Evolutionary conservation across 371 early-diverging fungal genomes (phyloP).

Genomic region (Cokeromyces recurvatus): DNA sequence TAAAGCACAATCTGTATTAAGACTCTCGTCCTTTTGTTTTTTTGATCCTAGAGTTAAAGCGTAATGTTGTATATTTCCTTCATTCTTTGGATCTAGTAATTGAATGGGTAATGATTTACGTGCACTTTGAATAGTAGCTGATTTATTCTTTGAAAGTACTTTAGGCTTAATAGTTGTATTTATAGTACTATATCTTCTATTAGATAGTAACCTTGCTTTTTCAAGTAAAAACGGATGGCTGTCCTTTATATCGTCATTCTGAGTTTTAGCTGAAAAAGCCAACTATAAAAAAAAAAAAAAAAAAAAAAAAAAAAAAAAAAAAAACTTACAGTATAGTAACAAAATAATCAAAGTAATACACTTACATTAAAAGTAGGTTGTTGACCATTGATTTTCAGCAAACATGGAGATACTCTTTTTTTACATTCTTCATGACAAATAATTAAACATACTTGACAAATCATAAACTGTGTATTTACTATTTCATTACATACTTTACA

Average conservation of each 20-base stretch:
- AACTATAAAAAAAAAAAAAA: slow-evolving; percentile 1
- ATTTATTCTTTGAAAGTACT: no score
- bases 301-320: no score
- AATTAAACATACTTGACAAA: slow-evolving; percentile 43
- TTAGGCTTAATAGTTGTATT: no score
- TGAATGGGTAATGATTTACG: slow-evolving; percentile 14
- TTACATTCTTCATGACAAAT: slow-evolving; percentile 42
- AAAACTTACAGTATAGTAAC: no score
- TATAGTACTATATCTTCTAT: no score
- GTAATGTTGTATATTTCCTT: slow-evolving; percentile 34
- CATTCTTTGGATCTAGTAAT: slow-evolving; percentile 21
- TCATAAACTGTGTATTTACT: slow-evolving; percentile 22
- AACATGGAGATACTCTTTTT: slow-evolving; percentile 39
- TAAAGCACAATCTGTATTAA: slow-evolving; percentile 35
- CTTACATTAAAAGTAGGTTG: slow-evolving; percentile 47
- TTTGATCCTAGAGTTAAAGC: slow-evolving; percentile 33
- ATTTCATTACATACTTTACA: slow-evolving; percentile 41
- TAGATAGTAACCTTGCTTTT: no score
- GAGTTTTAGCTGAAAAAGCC: slow-evolving; percentile 21
- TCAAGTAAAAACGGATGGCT: no score
- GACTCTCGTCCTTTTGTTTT: slow-evolving; percentile 33
- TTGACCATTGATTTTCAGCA: slow-evolving; percentile 42
- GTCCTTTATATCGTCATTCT: slow-evolving; percentile 21
- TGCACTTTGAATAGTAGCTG: not conserved
- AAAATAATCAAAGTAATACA: no score